A percentile compares a stretch with the other conserved stretches of the same genome.
phyloP scores from a whole-genome alignment of 192 early-diverging fungal species.

The Tieghemiomyces parasiticus region DNA sequence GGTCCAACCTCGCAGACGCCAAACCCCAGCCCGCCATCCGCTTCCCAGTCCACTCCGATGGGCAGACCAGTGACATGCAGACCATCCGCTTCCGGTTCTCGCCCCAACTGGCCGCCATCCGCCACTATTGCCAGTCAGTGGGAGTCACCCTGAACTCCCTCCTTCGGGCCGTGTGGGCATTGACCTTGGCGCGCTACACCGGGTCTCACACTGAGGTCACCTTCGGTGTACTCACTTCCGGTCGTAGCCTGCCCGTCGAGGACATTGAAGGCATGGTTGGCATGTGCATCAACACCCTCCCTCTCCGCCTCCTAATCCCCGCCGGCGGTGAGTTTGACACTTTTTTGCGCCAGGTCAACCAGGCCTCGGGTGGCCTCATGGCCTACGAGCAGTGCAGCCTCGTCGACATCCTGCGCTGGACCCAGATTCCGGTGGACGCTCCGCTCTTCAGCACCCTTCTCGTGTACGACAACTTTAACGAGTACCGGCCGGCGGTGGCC shows the following conservation, averaged over 20 bases:
- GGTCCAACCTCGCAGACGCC: too few species aligned
- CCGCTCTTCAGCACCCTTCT: background rate
- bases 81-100: too few species aligned
- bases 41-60: too few species aligned
- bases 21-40: too few species aligned
- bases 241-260: background rate
- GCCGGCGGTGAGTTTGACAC: background rate
- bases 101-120: too few species aligned
- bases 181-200: background rate
- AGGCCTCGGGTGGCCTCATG: background rate
- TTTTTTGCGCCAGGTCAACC: background rate
- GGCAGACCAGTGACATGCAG: too few species aligned
- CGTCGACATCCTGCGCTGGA: constrained; percentile 4
- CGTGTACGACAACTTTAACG: too few species aligned
- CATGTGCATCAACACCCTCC: background rate
- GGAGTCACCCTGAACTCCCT: background rate
- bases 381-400: background rate
- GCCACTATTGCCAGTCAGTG: too few species aligned
- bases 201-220: background rate
- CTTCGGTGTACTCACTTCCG: background rate
- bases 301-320: background rate
- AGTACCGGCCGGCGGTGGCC: background rate
- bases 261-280: background rate
- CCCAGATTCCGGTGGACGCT: background rate
- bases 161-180: background rate